A percentile compares a stretch with the other conserved stretches of the same genome.
Evolutionary conservation across 257 asterid genomes (phyloP).

Genomic region (Solanum bulbocastanum): DNA sequence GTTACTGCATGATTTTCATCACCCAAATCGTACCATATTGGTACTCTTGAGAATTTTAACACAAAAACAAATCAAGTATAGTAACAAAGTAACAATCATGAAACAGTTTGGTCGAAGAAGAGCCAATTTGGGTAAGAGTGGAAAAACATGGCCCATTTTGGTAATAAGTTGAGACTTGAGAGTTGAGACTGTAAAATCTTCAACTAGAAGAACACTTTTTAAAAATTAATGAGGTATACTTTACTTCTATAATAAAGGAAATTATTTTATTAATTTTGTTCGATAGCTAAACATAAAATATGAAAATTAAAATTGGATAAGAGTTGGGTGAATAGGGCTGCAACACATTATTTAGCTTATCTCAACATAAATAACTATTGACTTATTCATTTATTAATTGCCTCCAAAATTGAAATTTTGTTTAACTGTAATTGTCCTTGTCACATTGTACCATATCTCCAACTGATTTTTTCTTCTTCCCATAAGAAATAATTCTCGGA

Average conservation of each 20-base stretch:
- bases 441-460: not conserved
- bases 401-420: no score
- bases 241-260: not conserved
- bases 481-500: not conserved
- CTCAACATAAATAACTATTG: no score
- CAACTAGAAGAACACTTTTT: not conserved
- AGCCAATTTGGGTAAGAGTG: not conserved
- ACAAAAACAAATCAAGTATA: not conserved
- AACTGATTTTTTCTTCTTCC: not conserved
- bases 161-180: not conserved
- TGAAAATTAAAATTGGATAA: no score
- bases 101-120: not conserved
- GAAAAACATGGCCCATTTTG: not conserved
- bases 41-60: not conserved
- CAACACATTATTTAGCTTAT: no score
- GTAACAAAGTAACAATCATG: not conserved
- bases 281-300: not conserved
- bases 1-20: not conserved
- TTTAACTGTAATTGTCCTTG: not conserved
- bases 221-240: not conserved
- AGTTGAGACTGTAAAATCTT: not conserved
- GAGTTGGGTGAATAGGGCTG: no score
- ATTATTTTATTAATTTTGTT: not conserved
- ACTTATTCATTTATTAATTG: no score
- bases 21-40: not conserved